Base-by-base conservation (phyloP, 2,329 filamentous ascomycete species). In the Penicillium glabrum region DNA sequence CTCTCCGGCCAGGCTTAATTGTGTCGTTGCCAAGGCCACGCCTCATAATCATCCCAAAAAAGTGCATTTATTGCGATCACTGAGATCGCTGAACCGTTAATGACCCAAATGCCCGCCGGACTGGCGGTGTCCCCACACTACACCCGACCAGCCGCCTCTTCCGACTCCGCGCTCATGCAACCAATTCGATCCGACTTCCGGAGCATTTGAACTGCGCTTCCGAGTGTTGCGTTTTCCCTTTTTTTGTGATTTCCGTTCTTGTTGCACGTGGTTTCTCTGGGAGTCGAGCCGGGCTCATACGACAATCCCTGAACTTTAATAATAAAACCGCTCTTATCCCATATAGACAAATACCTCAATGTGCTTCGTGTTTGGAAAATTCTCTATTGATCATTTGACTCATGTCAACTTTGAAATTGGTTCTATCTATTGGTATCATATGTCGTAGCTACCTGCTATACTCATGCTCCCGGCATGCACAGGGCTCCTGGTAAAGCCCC, bases 1-100 rank as follows among this genome's bases (percentile, higher is more conserved):
- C 84, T 99, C 61, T 88, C 82, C 46, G 84, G 85, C 61, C 85
- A 89, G 72, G 74, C 75, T 54, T 69, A 72, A 61, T 56, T 54
- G 19, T 27, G n/a, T 27, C 27, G 23, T 31, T 31, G 19, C 19
- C 39, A 23, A 21, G 19, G 39, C 39, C 16, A 44, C 33, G 37
- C 29, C 46, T 13, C 43, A 43, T 39, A 16, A 11, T 24, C 1
- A 6, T 35, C 45, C 48, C 23, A 64, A 59, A 58, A 58, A 58
- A 54, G 24, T 50, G 54, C 37, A 39, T 43, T 53, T 53, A 44
- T 50, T 26, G 51, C 51, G 61, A 60, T 52, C 41, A 41, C 26
- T 46, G 46, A 51, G 37, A 58, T 54, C 51, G 56, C 55, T 48
- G 41, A 56, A 23, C 46, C 41, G 23, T 37, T 53, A 51, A 58